These are phyloP conservation scores for Dactylonectria macrodidyma DNA, from an alignment of 2,329 filamentous ascomycete species.

Conservation along the genomic window DNA sequence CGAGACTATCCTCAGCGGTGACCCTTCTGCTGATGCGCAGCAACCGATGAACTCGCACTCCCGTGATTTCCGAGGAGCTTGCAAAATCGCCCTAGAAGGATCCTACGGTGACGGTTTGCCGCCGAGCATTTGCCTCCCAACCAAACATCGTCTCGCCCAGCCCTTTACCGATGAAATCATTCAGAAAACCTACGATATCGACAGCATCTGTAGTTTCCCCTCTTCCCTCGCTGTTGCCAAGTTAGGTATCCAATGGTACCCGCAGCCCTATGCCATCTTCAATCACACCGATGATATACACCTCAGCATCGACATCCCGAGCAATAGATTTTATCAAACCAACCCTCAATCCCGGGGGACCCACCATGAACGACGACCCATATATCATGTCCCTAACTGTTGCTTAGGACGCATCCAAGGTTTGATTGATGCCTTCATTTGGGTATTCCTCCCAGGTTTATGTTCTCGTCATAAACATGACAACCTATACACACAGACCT, in stretches of 20 bases:
- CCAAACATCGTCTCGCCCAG: conserved; percentile 2
- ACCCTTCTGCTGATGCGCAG: background rate
- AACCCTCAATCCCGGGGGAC: background rate
- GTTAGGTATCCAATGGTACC: conserved; percentile 14
- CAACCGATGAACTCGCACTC: background rate
- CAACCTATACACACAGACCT: background rate
- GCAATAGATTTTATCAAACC: conserved; percentile 1
- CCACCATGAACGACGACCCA: background rate
- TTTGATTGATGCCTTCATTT: conserved; percentile 11
- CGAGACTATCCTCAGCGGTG: background rate
- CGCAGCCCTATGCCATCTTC: conserved; percentile 16
- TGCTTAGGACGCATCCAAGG: conserved; percentile 10
- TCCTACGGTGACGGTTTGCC: conserved; percentile 1
- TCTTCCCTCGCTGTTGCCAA: conserved; percentile 13
- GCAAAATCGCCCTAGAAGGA: conserved; percentile 10
- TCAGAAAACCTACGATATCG: conserved; percentile 12
- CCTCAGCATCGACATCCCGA: conserved; percentile 10
- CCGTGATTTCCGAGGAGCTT: conserved; percentile 13
- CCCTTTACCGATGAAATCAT: conserved; percentile 7
- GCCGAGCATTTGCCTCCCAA: conserved; percentile 12
- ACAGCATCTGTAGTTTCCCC: conserved; percentile 19
- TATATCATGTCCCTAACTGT: conserved; percentile 13
- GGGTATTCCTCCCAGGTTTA: conserved; percentile 10
- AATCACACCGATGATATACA: conserved; percentile 13
- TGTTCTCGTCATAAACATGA: background rate